Conservation (phyloP, 768 basidiomycete species). For the Naganishia antarctica region DNA sequence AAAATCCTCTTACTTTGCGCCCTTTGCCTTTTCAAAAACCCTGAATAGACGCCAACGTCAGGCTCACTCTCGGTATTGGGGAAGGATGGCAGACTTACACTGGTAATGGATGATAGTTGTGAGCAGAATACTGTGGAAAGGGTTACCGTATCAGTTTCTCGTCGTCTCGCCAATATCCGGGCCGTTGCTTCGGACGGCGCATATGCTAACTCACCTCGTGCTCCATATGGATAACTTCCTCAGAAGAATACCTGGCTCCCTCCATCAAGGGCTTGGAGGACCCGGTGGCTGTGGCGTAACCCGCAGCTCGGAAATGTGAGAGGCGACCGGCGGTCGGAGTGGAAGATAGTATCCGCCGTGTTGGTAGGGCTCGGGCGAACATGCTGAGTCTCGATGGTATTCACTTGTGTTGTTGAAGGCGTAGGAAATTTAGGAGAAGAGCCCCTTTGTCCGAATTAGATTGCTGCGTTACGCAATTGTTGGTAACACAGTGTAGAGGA, state of each 20-base stretch:
- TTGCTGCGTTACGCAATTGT: too few species aligned
- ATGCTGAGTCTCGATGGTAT: too few species aligned
- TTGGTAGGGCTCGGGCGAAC: conserved; percentile 9
- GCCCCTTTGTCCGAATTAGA: neutral
- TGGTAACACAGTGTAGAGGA: too few species aligned
- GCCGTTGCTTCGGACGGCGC: too few species aligned
- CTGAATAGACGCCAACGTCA: conserved; percentile 25
- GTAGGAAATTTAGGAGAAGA: too few species aligned
- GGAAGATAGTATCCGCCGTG: neutral
- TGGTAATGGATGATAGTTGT: conserved; percentile 90
- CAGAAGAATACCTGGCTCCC: conserved; percentile 39
- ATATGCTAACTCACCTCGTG: conserved; percentile 61
- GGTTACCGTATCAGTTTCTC: too few species aligned
- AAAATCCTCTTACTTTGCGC: conserved; percentile 67
- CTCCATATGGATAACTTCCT: conserved; percentile 71
- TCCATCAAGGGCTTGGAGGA: conserved; percentile 12
- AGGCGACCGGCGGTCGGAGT: neutral
- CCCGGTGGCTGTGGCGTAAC: conserved; percentile 16
- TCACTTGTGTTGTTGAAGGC: too few species aligned
- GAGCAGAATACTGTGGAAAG: conserved; percentile 51
- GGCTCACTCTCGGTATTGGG: neutral
- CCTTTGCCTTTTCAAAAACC: conserved; percentile 83
- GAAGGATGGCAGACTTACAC: conserved; percentile 50
- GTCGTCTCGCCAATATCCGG: too few species aligned
- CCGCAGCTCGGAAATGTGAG: neutral